phyloP scores from a whole-genome alignment of 805 yeast genomes.

The Zygoascus biomembranicola region DNA sequence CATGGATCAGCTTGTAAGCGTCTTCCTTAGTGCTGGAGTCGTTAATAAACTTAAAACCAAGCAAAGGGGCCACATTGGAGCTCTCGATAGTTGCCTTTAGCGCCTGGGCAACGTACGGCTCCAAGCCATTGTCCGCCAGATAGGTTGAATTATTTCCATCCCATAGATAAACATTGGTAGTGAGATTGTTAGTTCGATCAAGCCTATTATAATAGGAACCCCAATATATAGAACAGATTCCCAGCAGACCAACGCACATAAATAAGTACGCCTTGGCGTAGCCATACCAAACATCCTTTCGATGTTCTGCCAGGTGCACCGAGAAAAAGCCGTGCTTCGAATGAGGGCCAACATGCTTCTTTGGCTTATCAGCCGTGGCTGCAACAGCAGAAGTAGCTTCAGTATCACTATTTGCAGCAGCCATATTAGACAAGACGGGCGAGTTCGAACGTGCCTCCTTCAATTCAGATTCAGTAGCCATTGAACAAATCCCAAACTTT shows the following conservation, averaged over 20 bases:
- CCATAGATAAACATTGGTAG: slow-evolving; percentile 35
- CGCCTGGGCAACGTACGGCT: background rate
- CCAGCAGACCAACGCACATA: slow-evolving; percentile 18
- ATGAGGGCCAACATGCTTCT: background rate
- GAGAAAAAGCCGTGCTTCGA: background rate
- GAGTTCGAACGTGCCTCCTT: background rate
- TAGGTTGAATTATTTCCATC: slow-evolving; percentile 17
- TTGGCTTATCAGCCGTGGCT: background rate
- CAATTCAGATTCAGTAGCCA: background rate
- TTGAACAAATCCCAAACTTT: too few species aligned
- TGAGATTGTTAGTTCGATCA: slow-evolving; percentile 28
- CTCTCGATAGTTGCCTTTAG: slow-evolving; percentile 3
- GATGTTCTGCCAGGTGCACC: background rate
- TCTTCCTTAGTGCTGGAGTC: slow-evolving; percentile 30
- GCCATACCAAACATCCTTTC: background rate
- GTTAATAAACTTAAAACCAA: slow-evolving; percentile 24
- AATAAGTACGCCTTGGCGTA: background rate
- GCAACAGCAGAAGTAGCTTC: background rate
- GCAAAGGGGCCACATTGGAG: slow-evolving; percentile 18
- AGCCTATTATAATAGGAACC: slow-evolving; percentile 34
- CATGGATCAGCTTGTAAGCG: slow-evolving; percentile 39
- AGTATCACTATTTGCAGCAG: background rate
- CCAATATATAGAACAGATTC: slow-evolving; percentile 43
- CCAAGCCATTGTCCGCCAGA: slow-evolving; percentile 4
- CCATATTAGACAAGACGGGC: background rate